Base-by-base conservation (phyloP, 2,329 filamentous ascomycete genomes). In the Colletotrichum truncatum region DNA sequence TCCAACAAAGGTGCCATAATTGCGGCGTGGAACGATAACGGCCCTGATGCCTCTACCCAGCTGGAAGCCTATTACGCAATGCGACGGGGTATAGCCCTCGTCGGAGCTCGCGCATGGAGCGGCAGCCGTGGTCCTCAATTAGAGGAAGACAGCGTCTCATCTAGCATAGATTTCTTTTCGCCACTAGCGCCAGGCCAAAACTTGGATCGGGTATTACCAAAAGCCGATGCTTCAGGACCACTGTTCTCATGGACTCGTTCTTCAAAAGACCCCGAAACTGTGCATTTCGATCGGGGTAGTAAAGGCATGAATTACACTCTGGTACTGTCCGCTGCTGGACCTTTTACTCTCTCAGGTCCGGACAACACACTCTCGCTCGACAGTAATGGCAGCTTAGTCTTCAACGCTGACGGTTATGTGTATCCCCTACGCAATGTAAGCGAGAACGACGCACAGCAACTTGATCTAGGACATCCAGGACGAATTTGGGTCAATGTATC, bases 401-500 rank as follows among this genome's bases (percentile, higher is more conserved):
- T 64, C 38, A 48, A 30, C 6, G 18, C 61, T 3, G 61, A 78
- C 0, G 80, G 79, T 6, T 82, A 74, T 64, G 68, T 73, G 9
- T 87, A 87, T 67, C 84, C 83, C 0, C 78, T 87, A 5, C 83
- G 83, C 1, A 78, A 78, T 0, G 79, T 84, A 1, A 73, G 75
- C 0, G 73, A 78, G 34, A 32, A 64, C 2, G 82, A 82, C 59
- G 83, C 80, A 10, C 80, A 81, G 45, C 82, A 85, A 18, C 81
- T 81, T 45, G 84, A 86, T 25, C 70, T 77, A 0, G 80, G 76
- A 0, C 79, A 82, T 25, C 83, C 81, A 0, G 85, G 85, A 0
- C 78, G 85, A 2, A 86, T 87, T 49, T 87, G 84, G 84, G 73
- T 74, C 1, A 87, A 87, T 63, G 68, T 72, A 3, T 82, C 82